These are phyloP conservation scores for Tetragonia tetragonoides DNA, from an alignment of 148 eudicot species.

Conservation along the genomic window DNA sequence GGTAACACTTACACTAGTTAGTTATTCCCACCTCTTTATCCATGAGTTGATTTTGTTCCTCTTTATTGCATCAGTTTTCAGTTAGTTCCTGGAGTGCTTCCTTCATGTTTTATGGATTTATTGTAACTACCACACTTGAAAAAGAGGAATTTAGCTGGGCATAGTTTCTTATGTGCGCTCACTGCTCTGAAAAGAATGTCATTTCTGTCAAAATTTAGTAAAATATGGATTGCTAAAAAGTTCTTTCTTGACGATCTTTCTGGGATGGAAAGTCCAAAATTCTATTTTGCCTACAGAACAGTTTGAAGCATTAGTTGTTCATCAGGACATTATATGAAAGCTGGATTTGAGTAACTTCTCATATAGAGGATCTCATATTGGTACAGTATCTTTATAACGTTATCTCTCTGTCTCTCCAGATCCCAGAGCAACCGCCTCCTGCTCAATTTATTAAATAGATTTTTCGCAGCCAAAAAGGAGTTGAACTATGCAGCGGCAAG, in stretches of 20 bases:
- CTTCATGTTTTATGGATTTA: background rate
- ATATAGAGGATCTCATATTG: background rate
- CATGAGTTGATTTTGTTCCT: background rate
- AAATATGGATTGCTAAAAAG: background rate
- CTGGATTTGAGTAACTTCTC: background rate
- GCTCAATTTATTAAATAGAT: slow-evolving; percentile 20
- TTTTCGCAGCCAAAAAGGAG: slow-evolving; percentile 1
- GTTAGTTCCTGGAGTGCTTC: background rate
- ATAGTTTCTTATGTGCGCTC: background rate
- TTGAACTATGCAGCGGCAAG: background rate
- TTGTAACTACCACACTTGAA: background rate
- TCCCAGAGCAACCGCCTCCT: slow-evolving; percentile 38
- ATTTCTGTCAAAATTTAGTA: background rate
- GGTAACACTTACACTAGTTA: slow-evolving; percentile 41
- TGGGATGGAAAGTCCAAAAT: background rate
- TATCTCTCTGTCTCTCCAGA: slow-evolving; percentile 20
- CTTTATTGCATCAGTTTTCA: background rate
- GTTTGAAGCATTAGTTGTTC: background rate
- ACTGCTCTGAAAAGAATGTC: background rate
- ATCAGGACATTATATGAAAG: background rate
- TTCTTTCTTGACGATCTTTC: background rate
- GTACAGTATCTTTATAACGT: background rate
- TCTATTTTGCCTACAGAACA: background rate
- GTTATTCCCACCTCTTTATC: background rate
- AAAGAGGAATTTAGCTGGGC: background rate